phyloP scores from a whole-genome alignment of 2,329 filamentous ascomycete species.

The Talaromyces sp. region DNA sequence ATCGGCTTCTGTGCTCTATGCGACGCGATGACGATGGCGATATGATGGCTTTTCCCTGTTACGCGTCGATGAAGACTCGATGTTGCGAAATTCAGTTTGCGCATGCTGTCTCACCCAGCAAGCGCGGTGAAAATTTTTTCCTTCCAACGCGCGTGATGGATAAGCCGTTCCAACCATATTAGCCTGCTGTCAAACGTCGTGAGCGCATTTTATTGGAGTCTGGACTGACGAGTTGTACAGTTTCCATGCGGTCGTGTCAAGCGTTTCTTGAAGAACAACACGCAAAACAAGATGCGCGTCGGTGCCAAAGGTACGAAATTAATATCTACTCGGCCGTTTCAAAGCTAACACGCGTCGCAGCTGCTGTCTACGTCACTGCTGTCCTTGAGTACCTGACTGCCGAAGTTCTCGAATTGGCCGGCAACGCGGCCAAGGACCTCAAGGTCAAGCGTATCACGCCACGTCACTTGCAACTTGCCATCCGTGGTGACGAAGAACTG shows the following conservation, averaged over 20 bases:
- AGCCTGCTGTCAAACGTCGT: neutral
- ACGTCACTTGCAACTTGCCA: conserved; percentile 94
- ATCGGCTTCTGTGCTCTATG: neutral
- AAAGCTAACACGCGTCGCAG: conserved; percentile 34
- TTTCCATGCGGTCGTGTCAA: conserved; percentile 99
- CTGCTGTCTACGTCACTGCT: conserved; percentile 94
- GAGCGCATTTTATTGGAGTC: neutral
- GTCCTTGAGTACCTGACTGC: conserved; percentile 97
- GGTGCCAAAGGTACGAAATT: conserved; percentile 67
- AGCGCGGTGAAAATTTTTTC: neutral
- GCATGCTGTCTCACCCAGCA: neutral
- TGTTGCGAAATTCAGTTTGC: neutral
- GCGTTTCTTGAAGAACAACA: conserved; percentile 99
- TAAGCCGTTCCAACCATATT: neutral
- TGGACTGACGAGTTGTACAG: conserved; percentile 44
- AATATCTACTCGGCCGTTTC: neutral
- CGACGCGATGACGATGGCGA: neutral
- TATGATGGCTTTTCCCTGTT: neutral
- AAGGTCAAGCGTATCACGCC: conserved; percentile 99
- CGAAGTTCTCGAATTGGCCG: conserved; percentile 95
- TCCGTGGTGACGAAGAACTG: conserved; percentile 96
- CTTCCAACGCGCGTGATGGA: neutral
- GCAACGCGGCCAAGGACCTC: conserved; percentile 97
- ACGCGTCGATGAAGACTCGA: neutral
- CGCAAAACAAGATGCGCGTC: conserved; percentile 99